Evolutionary conservation across 1,139 yeast genomes (phyloP).

Genomic region (Yamadazyma taylorii): DNA sequence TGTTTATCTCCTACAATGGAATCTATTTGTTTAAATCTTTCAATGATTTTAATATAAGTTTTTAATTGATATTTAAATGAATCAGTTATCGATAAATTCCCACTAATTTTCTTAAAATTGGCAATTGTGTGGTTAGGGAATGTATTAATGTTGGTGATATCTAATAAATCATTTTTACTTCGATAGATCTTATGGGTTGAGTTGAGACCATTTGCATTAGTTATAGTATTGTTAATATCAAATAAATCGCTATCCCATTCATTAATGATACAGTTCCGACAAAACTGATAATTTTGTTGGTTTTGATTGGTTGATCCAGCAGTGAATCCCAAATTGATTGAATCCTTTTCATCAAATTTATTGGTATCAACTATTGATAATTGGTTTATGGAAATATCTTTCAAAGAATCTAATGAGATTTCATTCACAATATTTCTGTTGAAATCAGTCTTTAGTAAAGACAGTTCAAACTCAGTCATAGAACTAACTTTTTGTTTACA

Average conservation of each 20-base stretch:
- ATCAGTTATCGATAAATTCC: conserved; percentile 47
- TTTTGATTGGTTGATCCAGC: conserved; percentile 7
- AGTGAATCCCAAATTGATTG: conserved; percentile 16
- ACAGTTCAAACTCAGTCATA: conserved; percentile 37
- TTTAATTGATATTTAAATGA: conserved; percentile 45
- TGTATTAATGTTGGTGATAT: conserved; percentile 31
- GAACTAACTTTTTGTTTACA: conserved; percentile 16
- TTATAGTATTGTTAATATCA: conserved; percentile 18
- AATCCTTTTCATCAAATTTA: neutral
- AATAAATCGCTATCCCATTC: conserved; percentile 15
- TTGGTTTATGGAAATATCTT: conserved; percentile 3
- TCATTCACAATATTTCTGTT: conserved; percentile 38
- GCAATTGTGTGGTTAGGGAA: conserved; percentile 27
- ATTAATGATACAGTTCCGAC: conserved; percentile 17
- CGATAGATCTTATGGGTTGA: conserved; percentile 12
- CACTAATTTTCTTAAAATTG: conserved; percentile 20
- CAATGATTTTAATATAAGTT: conserved; percentile 47
- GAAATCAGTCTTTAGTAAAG: conserved; percentile 27
- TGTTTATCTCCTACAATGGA: conserved; percentile 64
- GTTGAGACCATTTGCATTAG: conserved; percentile 7
- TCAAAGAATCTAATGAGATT: conserved; percentile 15
- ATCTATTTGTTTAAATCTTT: conserved; percentile 30
- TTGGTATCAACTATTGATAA: conserved; percentile 2
- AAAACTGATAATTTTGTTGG: conserved; percentile 2
- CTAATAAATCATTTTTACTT: conserved; percentile 14